Evolutionary conservation across 2,329 filamentous ascomycete genomes (phyloP), one percentile per base, ranked within the genome.

Genomic region (Ophiostoma ips): DNA sequence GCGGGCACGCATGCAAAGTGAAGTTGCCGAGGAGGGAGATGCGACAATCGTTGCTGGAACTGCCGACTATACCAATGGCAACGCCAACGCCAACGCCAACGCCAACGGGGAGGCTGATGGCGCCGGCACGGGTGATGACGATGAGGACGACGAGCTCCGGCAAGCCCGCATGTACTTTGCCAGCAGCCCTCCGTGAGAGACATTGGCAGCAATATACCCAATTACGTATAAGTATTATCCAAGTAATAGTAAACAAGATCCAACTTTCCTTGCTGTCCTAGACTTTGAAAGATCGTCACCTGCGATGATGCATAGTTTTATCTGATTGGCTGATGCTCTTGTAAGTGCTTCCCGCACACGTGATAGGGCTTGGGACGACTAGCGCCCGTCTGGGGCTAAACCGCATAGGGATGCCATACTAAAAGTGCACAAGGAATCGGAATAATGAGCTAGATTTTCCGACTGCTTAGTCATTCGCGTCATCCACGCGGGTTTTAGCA

Each of bases 361-460:
- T 56, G 55, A 54, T 56, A 56, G 55, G 55, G 55, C 45, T 56
- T 56, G 24, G 31, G 43, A 34, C 12, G 3, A 9, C 7, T 2
- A 9, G 33, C 10, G n/a, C 16, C 15, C 9, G 4, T 19, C n/a
- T 6, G 31, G 12, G 35, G n/a, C 44, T 48, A 41, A 28, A n/a
- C 13, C 24, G 4, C 24, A 28, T 28, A 5, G 5, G 24, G 24
- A 28, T 8, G 5, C 4, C 24, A 28, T 28, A 28, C 24, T n/a
- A n/a, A 28, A 28, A 28, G 8, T 28, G 24, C 24, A 28, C 24
- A 28, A 8, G n/a, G n/a, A n/a, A n/a, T n/a, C 24, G 28, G 16
- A 34, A 34, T 3, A 34, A 34, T 15, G n/a, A 5, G 33, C 8
- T 12, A 34, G 5, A 31, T 45, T 16, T 33, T 45, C 43, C 43